Percentiles rank a stretch among this genome's conserved stretches.
These are phyloP conservation scores for Themeda triandra DNA, from an alignment of 176 grass and related monocot species.

Conservation along the genomic window DNA sequence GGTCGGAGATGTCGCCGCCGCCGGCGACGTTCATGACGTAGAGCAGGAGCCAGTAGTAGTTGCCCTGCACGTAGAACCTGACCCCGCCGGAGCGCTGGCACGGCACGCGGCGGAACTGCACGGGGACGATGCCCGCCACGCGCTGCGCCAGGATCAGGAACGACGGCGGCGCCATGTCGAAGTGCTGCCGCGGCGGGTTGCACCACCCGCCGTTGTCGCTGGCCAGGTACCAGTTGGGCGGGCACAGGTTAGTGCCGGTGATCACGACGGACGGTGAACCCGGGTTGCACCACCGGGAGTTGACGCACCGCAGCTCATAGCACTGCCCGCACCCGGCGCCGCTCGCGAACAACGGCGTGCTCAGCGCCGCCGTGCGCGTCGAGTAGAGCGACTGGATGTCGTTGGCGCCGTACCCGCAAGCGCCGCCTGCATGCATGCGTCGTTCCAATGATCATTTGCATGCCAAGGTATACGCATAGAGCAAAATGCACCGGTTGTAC, in stretches of 20 bases:
- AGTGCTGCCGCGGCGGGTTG: slow-evolving; percentile 74
- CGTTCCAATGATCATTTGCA: too few relatives aligned
- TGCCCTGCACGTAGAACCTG: slow-evolving; percentile 58
- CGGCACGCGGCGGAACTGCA: slow-evolving; percentile 70
- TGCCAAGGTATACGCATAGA: too few relatives aligned
- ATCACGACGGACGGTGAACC: slow-evolving; percentile 36
- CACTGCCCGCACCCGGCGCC: slow-evolving; percentile 50
- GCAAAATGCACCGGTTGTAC: too few relatives aligned
- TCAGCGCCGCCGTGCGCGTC: slow-evolving; percentile 68
- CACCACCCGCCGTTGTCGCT: slow-evolving; percentile 80
- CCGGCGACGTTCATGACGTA: slow-evolving; percentile 62
- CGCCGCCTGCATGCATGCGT: slow-evolving; percentile 22
- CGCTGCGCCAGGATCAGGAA: slow-evolving; percentile 49
- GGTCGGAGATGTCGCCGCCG: slow-evolving; percentile 33
- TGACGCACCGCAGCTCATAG: slow-evolving; percentile 59
- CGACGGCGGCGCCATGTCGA: slow-evolving; percentile 60
- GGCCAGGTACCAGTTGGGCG: slow-evolving; percentile 49
- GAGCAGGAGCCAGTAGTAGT: slow-evolving; percentile 60
- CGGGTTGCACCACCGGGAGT: slow-evolving; percentile 32
- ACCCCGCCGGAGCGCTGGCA: slow-evolving; percentile 42
- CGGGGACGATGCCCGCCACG: slow-evolving; percentile 53
- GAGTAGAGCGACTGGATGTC: slow-evolving; percentile 38
- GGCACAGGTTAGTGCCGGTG: slow-evolving; percentile 84
- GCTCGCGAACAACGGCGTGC: slow-evolving; percentile 63
- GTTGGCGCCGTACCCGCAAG: slow-evolving; percentile 25